Conservation (phyloP, 495 filamentous ascomycete genomes). For the Endocarpon pusillum region DNA sequence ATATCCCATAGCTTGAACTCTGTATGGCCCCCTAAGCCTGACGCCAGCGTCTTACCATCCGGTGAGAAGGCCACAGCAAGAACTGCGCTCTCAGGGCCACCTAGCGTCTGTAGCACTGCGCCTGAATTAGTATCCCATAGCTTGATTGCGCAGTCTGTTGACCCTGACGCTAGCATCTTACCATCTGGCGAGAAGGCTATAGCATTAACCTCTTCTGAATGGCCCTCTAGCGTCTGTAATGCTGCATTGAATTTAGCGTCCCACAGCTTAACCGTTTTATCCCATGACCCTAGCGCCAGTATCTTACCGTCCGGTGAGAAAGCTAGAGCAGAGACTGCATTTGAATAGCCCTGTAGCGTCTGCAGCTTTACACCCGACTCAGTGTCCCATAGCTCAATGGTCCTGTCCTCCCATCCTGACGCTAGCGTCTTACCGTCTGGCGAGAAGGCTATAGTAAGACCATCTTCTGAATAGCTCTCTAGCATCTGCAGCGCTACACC, state of each 20-base stretch:
- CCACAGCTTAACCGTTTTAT: conserved; percentile 18
- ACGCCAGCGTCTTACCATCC: conserved; percentile 10
- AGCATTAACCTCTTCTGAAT: conserved; percentile 5
- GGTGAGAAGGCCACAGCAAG: conserved; percentile 15
- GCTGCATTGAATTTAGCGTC: conserved; percentile 10
- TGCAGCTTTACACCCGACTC: conserved; percentile 26
- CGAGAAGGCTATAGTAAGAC: conserved; percentile 15
- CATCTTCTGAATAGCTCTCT: conserved; percentile 23
- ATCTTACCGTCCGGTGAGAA: conserved; percentile 6
- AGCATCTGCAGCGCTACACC: conserved; percentile 53
- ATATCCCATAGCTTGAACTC: conserved; percentile 19
- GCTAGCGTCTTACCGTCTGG: conserved; percentile 11
- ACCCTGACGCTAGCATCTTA: conserved; percentile 13
- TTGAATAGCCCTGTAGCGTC: conserved; percentile 8
- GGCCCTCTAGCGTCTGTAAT: conserved; percentile 7
- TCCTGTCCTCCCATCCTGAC: conserved; percentile 8
- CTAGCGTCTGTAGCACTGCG: conserved; percentile 2
- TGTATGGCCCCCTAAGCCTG: conserved; percentile 1
- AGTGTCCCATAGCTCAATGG: conserved; percentile 18
- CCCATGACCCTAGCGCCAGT: conserved; percentile 6
- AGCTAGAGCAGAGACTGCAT: conserved; percentile 3
- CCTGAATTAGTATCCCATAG: conserved; percentile 19
- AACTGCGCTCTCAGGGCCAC: conserved; percentile 10
- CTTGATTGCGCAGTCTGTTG: conserved; percentile 14
- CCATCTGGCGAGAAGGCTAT: conserved; percentile 16